These are phyloP conservation scores for Yamadazyma songkhlaensis DNA, from an alignment of 1,139 yeast species.

Conservation along the genomic window DNA sequence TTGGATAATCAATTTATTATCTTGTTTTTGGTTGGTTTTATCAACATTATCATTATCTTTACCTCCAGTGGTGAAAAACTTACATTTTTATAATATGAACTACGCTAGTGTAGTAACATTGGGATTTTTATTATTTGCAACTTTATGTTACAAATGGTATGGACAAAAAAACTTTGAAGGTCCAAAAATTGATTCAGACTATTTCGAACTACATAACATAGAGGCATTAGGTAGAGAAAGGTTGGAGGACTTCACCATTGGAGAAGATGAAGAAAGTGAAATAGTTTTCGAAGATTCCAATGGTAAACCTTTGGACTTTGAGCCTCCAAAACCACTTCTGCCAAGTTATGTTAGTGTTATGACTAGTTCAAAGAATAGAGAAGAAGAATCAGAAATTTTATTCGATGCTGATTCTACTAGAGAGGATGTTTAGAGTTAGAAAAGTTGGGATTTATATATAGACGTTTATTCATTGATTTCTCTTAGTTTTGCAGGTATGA, in stretches of 20 bases:
- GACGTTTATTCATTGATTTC: too few species aligned
- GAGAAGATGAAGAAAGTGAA: slow-evolving; percentile 13
- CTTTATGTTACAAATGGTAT: slow-evolving; percentile 55
- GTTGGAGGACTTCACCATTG: slow-evolving; percentile 9
- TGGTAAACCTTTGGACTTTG: slow-evolving; percentile 9
- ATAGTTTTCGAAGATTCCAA: slow-evolving; percentile 8
- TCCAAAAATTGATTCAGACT: slow-evolving; percentile 57
- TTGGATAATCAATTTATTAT: slow-evolving; percentile 57
- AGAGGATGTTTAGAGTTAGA: neutral
- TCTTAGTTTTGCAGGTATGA: too few species aligned
- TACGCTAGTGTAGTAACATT: slow-evolving; percentile 65
- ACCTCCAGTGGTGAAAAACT: slow-evolving; percentile 66
- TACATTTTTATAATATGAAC: slow-evolving; percentile 65
- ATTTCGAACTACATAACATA: slow-evolving; percentile 37
- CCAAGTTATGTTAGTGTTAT: slow-evolving; percentile 9
- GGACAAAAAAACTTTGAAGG: slow-evolving; percentile 62
- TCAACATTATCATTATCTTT: slow-evolving; percentile 65
- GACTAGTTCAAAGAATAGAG: neutral
- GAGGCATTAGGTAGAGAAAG: slow-evolving; percentile 16
- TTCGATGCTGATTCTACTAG: slow-evolving; percentile 10
- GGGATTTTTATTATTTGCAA: slow-evolving; percentile 46
- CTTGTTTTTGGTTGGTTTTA: slow-evolving; percentile 59
- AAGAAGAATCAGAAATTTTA: slow-evolving; percentile 12
- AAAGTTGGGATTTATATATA: too few species aligned
- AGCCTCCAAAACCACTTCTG: slow-evolving; percentile 12